Evolutionary conservation across 192 early-diverging fungal genomes (phyloP).

Genomic region (Diversispora eburnea): DNA sequence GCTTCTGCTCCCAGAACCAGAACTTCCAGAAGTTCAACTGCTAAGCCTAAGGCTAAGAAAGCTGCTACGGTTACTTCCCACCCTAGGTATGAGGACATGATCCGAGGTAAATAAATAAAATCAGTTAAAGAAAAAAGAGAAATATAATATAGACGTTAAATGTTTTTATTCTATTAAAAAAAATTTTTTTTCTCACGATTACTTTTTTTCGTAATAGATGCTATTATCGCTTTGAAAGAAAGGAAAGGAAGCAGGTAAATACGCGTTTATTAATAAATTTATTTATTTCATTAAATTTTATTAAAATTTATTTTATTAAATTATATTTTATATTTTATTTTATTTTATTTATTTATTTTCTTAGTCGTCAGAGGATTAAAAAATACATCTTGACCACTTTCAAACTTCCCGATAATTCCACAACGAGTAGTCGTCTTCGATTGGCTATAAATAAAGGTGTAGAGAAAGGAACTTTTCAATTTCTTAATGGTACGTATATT

Average conservation of each 20-base stretch:
- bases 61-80: slow-evolving; percentile 2
- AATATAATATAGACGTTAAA: no score
- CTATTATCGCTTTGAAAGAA: slow-evolving; percentile 27
- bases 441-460: slow-evolving; percentile 21
- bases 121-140: neutral
- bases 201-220: neutral
- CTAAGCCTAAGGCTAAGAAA: slow-evolving; percentile 1
- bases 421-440: slow-evolving; percentile 1
- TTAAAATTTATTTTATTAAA: neutral
- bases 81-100: slow-evolving; percentile 28
- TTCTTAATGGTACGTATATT: slow-evolving; percentile 10
- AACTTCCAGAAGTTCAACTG: no score
- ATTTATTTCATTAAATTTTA: neutral
- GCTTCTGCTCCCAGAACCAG: neutral
- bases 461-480: slow-evolving; percentile 11
- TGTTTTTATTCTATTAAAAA: neutral
- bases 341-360: neutral
- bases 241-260: slow-evolving; percentile 28
- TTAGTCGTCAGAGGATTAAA: slow-evolving; percentile 29
- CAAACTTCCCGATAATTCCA: slow-evolving; percentile 23
- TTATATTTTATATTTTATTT: neutral
- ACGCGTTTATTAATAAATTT: neutral
- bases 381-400: slow-evolving; percentile 19
- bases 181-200: neutral
- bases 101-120: slow-evolving; percentile 8